Evolutionary conservation across 192 early-diverging fungal genomes (phyloP).

Genomic region (Geosiphon pyriformis): DNA sequence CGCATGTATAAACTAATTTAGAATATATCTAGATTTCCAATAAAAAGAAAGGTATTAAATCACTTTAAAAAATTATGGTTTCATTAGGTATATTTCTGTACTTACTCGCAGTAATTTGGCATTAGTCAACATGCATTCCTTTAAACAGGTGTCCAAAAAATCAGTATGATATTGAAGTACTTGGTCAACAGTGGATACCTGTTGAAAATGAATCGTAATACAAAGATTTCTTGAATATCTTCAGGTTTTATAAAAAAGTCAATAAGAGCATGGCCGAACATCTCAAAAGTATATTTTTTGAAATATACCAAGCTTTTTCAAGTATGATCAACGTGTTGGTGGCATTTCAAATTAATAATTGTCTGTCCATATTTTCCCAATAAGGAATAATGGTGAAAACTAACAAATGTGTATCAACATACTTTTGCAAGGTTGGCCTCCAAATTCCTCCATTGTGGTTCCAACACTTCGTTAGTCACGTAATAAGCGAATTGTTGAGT

Average conservation of each 20-base stretch:
- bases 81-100: neutral
- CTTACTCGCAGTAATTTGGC: constrained; percentile 75
- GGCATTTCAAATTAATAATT: too few relatives aligned
- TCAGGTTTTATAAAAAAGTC: neutral
- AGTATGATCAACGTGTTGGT: too few relatives aligned
- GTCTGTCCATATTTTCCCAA: too few relatives aligned
- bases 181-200: constrained; percentile 82
- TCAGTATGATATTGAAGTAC: constrained; percentile 73
- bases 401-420: too few relatives aligned
- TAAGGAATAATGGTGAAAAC: too few relatives aligned
- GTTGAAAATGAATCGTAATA: neutral
- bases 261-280: neutral
- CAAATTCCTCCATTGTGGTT: constrained; percentile 80
- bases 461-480: constrained; percentile 86
- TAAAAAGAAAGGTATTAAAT: neutral
- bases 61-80: neutral
- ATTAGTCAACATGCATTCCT: constrained; percentile 86
- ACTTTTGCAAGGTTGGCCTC: constrained; percentile 55
- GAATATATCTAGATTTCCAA: constrained; percentile 49
- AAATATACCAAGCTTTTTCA: too few relatives aligned
- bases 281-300: too few relatives aligned
- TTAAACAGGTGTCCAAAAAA: constrained; percentile 82
- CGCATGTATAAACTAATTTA: constrained; percentile 55
- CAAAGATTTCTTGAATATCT: neutral
- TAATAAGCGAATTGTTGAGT: constrained; percentile 91